Conservation (phyloP, 2,329 filamentous ascomycete genomes). For the Didymella keratinophila region DNA sequence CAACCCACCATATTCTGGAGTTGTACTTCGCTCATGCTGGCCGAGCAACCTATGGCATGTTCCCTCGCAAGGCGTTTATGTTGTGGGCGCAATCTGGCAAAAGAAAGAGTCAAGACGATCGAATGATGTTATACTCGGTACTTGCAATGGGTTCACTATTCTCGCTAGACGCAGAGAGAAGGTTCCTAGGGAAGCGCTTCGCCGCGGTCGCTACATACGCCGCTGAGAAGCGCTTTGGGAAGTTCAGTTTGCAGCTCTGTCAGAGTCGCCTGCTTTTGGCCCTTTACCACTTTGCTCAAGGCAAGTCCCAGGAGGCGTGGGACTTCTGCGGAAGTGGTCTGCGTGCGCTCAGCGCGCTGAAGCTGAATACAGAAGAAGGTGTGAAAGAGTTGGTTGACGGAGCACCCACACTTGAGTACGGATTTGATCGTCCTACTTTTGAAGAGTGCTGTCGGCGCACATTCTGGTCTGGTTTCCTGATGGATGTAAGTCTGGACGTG, state of each 20-base stretch:
- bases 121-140: constrained; percentile 68
- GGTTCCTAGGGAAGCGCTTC: constrained; percentile 58
- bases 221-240: constrained; percentile 59
- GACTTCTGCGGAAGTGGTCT: constrained; percentile 71
- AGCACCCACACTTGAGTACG: constrained; percentile 61
- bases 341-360: constrained; percentile 65
- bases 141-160: constrained; percentile 66
- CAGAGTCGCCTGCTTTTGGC: constrained; percentile 73
- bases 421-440: constrained; percentile 64
- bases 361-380: constrained; percentile 69
- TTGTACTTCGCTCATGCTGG: constrained; percentile 67
- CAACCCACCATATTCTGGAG: constrained; percentile 61
- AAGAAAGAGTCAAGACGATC: constrained; percentile 62
- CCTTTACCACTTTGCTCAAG: constrained; percentile 70
- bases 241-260: constrained; percentile 68
- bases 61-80: constrained; percentile 62
- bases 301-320: constrained; percentile 66
- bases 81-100: constrained; percentile 60
- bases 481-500: constrained; percentile 63
- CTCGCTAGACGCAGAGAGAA: constrained; percentile 56
- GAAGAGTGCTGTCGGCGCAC: constrained; percentile 74
- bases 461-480: constrained; percentile 74
- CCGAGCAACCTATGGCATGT: constrained; percentile 63
- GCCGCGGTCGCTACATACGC: constrained; percentile 66
- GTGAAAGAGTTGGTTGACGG: constrained; percentile 55